Percentiles rank a stretch among this genome's conserved stretches.
Conservation (phyloP, 352 stramenopile species). For the Pythium graminicola region DNA sequence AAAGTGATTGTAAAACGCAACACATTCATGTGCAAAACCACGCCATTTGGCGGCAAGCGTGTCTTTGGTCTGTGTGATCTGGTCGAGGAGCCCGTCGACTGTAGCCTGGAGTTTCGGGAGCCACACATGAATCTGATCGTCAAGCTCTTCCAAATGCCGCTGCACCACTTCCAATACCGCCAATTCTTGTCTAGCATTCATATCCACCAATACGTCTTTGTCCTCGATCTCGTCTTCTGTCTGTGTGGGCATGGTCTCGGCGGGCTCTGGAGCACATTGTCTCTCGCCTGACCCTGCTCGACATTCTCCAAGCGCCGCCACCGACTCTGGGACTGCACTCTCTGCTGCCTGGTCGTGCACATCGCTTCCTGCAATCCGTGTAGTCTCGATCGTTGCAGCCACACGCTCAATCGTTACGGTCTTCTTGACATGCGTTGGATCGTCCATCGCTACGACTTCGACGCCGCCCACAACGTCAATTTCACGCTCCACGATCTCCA, state of each 20-base stretch:
- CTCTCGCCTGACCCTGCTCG: neutral
- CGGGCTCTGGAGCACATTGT: slow-evolving; percentile 11
- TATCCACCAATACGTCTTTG: slow-evolving; percentile 1
- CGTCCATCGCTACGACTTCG: slow-evolving; percentile 1
- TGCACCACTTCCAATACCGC: neutral
- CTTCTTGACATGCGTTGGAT: slow-evolving; percentile 2
- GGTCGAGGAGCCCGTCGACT: neutral
- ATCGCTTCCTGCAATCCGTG: slow-evolving; percentile 1
- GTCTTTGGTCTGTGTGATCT: slow-evolving; percentile 1
- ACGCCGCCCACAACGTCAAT: slow-evolving; percentile 8
- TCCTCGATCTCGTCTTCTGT: neutral
- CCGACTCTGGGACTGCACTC: neutral
- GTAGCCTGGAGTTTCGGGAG: slow-evolving; percentile 18
- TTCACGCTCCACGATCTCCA: neutral
- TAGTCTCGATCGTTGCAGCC: slow-evolving; percentile 10
- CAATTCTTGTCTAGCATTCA: neutral
- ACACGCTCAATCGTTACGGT: slow-evolving; percentile 13
- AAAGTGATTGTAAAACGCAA: slow-evolving; percentile 15
- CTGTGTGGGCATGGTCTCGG: neutral
- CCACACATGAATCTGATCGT: slow-evolving; percentile 12
- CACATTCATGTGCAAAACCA: neutral
- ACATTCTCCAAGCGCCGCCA: slow-evolving; percentile 5
- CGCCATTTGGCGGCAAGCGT: slow-evolving; percentile 2
- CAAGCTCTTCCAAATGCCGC: slow-evolving; percentile 14
- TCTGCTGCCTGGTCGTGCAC: neutral